Evolutionary conservation across 495 filamentous ascomycete genomes (phyloP).

Genomic region (Tuber indicum): DNA sequence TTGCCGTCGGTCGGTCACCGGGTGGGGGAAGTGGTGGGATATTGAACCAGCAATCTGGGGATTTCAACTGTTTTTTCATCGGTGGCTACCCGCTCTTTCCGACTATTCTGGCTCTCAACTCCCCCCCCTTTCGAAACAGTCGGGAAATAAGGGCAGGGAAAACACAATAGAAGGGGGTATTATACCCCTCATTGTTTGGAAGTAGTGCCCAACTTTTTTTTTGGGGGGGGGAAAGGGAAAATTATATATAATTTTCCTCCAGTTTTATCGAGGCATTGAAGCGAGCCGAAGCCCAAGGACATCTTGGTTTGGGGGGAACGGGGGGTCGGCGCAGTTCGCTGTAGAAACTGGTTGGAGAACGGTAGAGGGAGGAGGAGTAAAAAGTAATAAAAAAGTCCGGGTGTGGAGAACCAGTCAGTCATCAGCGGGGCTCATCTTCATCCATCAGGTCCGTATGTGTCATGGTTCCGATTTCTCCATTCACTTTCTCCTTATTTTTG

Average conservation of each 20-base stretch:
- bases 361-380: slow-evolving; percentile 3
- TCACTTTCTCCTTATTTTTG: slow-evolving; percentile 1
- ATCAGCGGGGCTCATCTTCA: slow-evolving; percentile 12
- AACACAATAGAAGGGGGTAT: not conserved
- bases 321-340: not conserved
- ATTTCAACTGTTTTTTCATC: slow-evolving; percentile 7
- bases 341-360: not conserved
- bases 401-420: slow-evolving; percentile 2
- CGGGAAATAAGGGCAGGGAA: slow-evolving; percentile 19
- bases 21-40: slow-evolving; percentile 12
- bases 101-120: slow-evolving; percentile 18
- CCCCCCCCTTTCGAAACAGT: slow-evolving; percentile 15
- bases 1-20: slow-evolving; percentile 1
- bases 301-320: not conserved
- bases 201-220: slow-evolving; percentile 12
- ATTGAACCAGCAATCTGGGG: not conserved
- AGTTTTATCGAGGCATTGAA: slow-evolving; percentile 3
- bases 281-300: not conserved
- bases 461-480: slow-evolving; percentile 14
- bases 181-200: not conserved
- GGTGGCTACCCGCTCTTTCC: slow-evolving; percentile 22
- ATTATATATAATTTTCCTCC: not conserved
- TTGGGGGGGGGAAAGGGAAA: not conserved
- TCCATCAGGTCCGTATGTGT: slow-evolving; percentile 11
- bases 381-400: not conserved